phyloP scores from a whole-genome alignment of 2,329 filamentous ascomycete genomes.

The Erysiphe pulchra region DNA sequence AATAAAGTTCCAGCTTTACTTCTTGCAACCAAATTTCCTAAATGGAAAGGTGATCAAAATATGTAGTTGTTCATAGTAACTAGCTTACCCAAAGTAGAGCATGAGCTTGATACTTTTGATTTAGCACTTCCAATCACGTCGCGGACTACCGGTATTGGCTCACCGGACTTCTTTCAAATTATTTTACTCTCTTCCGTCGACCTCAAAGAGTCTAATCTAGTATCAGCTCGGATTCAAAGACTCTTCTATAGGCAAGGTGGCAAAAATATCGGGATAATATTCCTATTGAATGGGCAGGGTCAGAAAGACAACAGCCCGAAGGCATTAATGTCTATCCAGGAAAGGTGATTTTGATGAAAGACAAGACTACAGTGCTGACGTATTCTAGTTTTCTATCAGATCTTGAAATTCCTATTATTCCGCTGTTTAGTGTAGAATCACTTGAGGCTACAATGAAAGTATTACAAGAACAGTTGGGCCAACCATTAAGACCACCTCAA shows the following conservation, averaged over 20 bases:
- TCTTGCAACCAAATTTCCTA: constrained; percentile 5
- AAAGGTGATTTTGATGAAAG: constrained; percentile 5
- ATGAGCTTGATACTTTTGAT: constrained; percentile 10
- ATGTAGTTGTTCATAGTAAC: background rate
- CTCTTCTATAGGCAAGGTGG: constrained; percentile 12
- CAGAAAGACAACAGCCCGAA: constrained; percentile 6
- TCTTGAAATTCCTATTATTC: constrained; percentile 12
- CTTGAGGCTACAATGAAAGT: constrained; percentile 7
- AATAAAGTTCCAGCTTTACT: constrained; percentile 8
- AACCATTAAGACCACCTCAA: background rate
- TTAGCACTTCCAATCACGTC: constrained; percentile 8
- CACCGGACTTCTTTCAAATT: constrained; percentile 7
- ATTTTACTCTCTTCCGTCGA: constrained; percentile 11
- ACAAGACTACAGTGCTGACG: constrained; percentile 1
- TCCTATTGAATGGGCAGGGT: constrained; percentile 9
- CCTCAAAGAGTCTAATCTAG: constrained; percentile 2
- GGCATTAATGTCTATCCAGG: constrained; percentile 11
- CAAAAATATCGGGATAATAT: constrained; percentile 11
- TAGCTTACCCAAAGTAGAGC: background rate
- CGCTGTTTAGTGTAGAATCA: constrained; percentile 6
- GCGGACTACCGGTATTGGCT: constrained; percentile 1
- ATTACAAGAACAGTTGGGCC: constrained; percentile 9
- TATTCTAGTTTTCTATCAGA: constrained; percentile 7
- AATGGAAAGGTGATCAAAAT: constrained; percentile 11
- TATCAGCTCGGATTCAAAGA: constrained; percentile 11